Percentiles rank a stretch among this genome's conserved stretches.
phyloP scores from a whole-genome alignment of 73 alveolate genomes.

The Blepharisma stoltei region DNA sequence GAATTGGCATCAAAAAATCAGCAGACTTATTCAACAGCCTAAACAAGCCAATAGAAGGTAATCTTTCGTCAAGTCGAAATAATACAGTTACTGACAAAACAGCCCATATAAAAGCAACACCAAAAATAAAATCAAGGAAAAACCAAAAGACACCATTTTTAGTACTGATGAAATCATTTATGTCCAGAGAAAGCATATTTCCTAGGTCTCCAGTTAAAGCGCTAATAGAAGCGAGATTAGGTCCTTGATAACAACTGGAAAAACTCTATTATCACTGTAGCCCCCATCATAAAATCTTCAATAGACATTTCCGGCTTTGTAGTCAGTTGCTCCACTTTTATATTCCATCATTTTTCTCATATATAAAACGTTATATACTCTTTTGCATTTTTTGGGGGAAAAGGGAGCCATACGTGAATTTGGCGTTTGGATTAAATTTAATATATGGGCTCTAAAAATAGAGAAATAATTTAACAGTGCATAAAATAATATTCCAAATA shows the following conservation, averaged over 20 bases:
- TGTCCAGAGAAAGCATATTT: not conserved
- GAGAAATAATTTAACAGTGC: too few relatives aligned
- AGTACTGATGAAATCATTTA: not conserved
- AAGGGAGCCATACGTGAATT: too few relatives aligned
- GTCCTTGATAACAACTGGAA: conserved; percentile 20
- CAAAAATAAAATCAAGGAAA: not conserved
- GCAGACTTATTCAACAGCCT: not conserved
- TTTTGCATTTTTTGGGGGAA: too few relatives aligned
- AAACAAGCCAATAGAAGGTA: not conserved
- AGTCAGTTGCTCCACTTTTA: not conserved
- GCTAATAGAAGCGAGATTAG: not conserved
- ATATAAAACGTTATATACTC: not conserved
- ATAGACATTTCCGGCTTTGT: not conserved
- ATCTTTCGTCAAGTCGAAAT: not conserved
- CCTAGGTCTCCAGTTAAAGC: not conserved
- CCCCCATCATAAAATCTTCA: not conserved
- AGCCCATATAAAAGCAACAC: not conserved
- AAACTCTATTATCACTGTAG: conserved; percentile 5
- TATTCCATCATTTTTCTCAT: not conserved
- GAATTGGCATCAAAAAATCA: not conserved
- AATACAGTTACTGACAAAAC: not conserved
- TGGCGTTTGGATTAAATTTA: too few relatives aligned
- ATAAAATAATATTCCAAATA: too few relatives aligned
- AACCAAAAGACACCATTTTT: not conserved
- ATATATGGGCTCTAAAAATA: too few relatives aligned